Conservation (phyloP, 2,329 filamentous ascomycete genomes). For the Chaetomium olivaceum region DNA sequence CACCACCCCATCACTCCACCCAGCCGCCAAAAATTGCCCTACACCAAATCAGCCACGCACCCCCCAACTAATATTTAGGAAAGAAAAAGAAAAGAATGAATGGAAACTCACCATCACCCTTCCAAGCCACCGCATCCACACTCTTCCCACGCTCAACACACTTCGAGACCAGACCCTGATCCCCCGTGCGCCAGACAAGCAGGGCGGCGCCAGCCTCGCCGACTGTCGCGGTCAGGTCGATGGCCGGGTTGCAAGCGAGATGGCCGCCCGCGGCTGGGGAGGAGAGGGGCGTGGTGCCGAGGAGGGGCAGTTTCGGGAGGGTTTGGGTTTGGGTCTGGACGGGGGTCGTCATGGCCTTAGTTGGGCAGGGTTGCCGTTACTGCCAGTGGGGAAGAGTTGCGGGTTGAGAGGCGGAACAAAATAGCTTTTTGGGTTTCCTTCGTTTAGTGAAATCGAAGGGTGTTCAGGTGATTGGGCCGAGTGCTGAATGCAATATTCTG, state of each 20-base stretch:
- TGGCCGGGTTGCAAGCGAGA: constrained; percentile 76
- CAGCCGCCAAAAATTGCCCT: constrained; percentile 78
- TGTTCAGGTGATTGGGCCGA: not conserved
- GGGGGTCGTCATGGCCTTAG: not conserved
- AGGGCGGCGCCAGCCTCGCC: constrained; percentile 64
- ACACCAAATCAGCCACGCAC: not conserved
- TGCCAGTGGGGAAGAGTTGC: too few relatives aligned
- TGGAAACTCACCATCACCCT: constrained; percentile 59
- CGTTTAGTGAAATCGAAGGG: not conserved
- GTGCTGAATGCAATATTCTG: not conserved
- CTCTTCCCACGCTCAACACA: constrained; percentile 45
- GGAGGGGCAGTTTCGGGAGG: constrained; percentile 44
- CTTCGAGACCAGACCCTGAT: constrained; percentile 51
- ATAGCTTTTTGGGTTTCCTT: not conserved
- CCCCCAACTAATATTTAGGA: too few relatives aligned
- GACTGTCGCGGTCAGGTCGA: constrained; percentile 79
- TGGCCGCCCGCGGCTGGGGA: constrained; percentile 57
- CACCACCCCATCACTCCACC: constrained; percentile 78
- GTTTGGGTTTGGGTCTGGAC: constrained; percentile 19
- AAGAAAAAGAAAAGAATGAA: not conserved
- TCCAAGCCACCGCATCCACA: constrained; percentile 61
- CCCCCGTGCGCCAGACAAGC: constrained; percentile 75
- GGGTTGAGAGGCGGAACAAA: too few relatives aligned
- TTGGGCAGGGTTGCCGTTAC: too few relatives aligned
- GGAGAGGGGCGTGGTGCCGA: constrained; percentile 60